A percentile compares a stretch with the other conserved stretches of the same genome.
Conservation (phyloP, 2,329 filamentous ascomycete species). For the Penicillium occitanis region DNA sequence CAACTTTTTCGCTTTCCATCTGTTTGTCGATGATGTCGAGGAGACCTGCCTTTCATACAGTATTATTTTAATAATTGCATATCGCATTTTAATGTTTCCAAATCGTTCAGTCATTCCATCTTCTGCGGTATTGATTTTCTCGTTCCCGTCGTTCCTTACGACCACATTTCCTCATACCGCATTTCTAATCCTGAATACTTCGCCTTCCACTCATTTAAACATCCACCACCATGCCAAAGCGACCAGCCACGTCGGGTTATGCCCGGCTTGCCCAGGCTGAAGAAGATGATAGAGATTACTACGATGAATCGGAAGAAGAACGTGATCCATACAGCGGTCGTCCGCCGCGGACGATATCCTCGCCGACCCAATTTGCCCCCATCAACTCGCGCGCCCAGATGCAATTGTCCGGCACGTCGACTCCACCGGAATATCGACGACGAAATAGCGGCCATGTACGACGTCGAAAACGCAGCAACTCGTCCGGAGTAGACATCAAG, state of each 20-base stretch:
- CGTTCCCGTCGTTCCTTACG: slow-evolving; percentile 5
- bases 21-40: neutral
- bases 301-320: slow-evolving; percentile 68
- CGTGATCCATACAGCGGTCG: slow-evolving; percentile 53
- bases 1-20: neutral
- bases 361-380: slow-evolving; percentile 61
- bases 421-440: slow-evolving; percentile 45
- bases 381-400: slow-evolving; percentile 54
- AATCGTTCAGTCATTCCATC: slow-evolving; percentile 6
- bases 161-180: slow-evolving; percentile 16
- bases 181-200: neutral
- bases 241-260: slow-evolving; percentile 77
- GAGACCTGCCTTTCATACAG: neutral
- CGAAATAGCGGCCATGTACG: slow-evolving; percentile 49
- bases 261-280: slow-evolving; percentile 82
- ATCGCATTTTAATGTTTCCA: slow-evolving; percentile 4
- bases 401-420: slow-evolving; percentile 36
- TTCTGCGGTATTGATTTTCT: neutral
- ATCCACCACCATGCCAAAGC: slow-evolving; percentile 60
- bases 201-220: slow-evolving; percentile 13
- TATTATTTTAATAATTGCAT: slow-evolving; percentile 11
- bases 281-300: slow-evolving; percentile 52
- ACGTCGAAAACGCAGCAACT: slow-evolving; percentile 66
- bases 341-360: slow-evolving; percentile 56
- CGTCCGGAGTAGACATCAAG: slow-evolving; percentile 90